Percentiles rank a stretch among this genome's conserved stretches.
Evolutionary conservation across 163 green algal species (phyloP).

Genomic region (Volvox carteri): DNA sequence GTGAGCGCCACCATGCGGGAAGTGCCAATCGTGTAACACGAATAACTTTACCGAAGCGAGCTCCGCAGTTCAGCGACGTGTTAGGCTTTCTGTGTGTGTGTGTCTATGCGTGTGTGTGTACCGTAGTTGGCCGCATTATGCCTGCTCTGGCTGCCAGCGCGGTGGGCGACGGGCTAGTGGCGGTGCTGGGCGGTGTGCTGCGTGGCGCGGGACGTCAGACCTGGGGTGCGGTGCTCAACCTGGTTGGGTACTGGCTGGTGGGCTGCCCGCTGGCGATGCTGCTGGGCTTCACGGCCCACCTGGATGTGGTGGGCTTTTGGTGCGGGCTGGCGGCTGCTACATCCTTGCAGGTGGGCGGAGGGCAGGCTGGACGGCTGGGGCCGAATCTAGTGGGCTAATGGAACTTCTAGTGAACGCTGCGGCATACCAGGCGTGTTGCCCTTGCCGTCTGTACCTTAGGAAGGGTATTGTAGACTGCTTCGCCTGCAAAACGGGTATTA

Average conservation of each 20-base stretch:
- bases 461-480: no score
- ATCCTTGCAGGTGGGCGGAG: constrained; percentile 55
- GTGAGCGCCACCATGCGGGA: no score
- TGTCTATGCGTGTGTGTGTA: no score
- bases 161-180: constrained; percentile 46
- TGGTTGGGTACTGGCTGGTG: constrained; percentile 63
- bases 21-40: no score
- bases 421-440: neutral
- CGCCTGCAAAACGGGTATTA: no score
- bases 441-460: no score
- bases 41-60: no score
- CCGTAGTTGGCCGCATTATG: constrained; percentile 55
- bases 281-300: constrained; percentile 56
- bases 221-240: constrained; percentile 67
- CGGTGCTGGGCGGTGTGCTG: constrained; percentile 59
- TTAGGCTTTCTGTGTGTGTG: no score
- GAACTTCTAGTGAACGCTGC: neutral
- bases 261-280: constrained; percentile 67
- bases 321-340: constrained; percentile 55
- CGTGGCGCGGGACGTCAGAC: constrained; percentile 62
- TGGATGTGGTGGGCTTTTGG: constrained; percentile 66
- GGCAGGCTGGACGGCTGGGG: neutral
- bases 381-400: neutral
- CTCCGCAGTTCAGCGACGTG: no score
- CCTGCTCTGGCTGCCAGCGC: constrained; percentile 34